These are phyloP conservation scores for Pyracantha coccinea DNA, from an alignment of 331 rosid species.

Conservation along the genomic window DNA sequence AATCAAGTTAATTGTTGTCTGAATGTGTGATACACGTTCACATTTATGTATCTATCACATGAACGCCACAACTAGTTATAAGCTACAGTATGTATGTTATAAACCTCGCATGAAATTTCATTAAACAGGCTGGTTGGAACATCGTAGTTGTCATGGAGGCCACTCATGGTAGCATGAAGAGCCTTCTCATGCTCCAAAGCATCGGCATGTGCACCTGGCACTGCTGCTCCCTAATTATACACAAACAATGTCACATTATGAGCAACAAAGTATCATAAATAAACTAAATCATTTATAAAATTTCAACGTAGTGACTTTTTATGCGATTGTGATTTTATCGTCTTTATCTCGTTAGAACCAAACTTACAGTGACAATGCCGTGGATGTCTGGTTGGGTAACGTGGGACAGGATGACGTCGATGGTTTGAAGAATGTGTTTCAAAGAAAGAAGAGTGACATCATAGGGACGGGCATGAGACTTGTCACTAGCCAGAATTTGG, in stretches of 20 bases:
- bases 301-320: too few relatives aligned
- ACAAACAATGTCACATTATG: background rate
- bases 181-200: constrained; percentile 22
- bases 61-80: background rate
- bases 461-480: constrained; percentile 5
- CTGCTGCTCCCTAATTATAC: constrained; percentile 21
- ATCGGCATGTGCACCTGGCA: background rate
- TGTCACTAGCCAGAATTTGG: constrained; percentile 13
- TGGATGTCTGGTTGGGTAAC: background rate
- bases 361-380: background rate
- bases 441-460: background rate
- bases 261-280: background rate
- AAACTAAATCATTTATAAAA: too few relatives aligned
- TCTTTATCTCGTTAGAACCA: background rate
- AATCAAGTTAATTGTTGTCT: background rate
- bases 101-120: constrained; percentile 53
- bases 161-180: constrained; percentile 12
- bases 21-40: background rate
- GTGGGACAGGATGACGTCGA: constrained; percentile 16
- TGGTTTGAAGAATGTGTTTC: constrained; percentile 10
- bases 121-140: constrained; percentile 30
- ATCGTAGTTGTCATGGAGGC: constrained; percentile 26
- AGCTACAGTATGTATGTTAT: background rate
- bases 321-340: too few relatives aligned
- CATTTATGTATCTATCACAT: too few relatives aligned